Conservation (phyloP, 768 basidiomycete species). For the Daedaleopsis sinensis region DNA sequence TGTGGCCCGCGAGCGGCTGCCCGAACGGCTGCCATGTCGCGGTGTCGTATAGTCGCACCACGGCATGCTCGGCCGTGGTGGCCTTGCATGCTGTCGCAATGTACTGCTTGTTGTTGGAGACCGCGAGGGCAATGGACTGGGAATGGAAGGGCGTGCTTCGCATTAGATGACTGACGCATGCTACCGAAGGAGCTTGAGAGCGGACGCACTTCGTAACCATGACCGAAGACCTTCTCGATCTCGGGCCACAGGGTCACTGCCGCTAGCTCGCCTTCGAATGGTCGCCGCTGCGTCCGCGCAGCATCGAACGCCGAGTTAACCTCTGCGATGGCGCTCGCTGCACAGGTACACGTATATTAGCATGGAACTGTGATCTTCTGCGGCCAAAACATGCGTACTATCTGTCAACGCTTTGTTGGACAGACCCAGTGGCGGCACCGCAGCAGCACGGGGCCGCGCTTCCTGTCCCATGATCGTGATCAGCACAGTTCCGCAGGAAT, state of each 20-base stretch:
- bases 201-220: conserved; percentile 87
- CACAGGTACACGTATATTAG: background rate
- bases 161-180: background rate
- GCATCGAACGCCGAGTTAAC: conserved; percentile 13
- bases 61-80: conserved; percentile 85
- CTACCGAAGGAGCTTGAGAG: background rate
- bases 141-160: background rate
- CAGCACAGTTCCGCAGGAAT: background rate
- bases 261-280: conserved; percentile 91
- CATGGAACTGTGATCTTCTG: background rate
- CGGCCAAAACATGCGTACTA: conserved; percentile 45
- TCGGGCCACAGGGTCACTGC: conserved; percentile 95
- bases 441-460: conserved; percentile 74
- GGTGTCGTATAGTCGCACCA: conserved; percentile 81
- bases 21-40: conserved; percentile 72
- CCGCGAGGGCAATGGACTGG: conserved; percentile 79
- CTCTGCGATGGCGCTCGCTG: conserved; percentile 13
- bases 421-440: conserved; percentile 89
- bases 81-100: conserved; percentile 93
- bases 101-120: conserved; percentile 67
- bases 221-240: conserved; percentile 94
- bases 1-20: conserved; percentile 77
- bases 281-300: conserved; percentile 36
- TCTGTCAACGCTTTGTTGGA: conserved; percentile 91
- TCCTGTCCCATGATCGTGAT: conserved; percentile 38